Base-by-base conservation (phyloP, 1,139 yeast species). In the Hanseniaspora uvarum region DNA sequence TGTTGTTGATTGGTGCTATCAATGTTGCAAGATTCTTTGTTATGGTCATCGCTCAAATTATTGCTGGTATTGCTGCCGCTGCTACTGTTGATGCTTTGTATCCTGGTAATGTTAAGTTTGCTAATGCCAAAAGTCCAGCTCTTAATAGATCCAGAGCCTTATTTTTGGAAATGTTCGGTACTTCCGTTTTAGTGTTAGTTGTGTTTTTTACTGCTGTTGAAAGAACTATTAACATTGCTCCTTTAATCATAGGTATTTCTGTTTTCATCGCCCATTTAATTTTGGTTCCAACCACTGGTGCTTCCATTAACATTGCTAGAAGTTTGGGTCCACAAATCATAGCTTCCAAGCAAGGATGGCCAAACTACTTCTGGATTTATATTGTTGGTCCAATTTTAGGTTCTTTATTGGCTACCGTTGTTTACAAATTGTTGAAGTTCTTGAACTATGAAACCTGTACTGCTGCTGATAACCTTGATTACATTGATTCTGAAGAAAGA, bases 1-100 rank as follows among this genome's bases (percentile, higher is more conserved):
- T 86, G 65, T 76, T 80, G 21, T 71, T 83, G 52, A 83, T 85
- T 28, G 77, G 84, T 59, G 94, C 88, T 54, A 75, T 84, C 58
- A 77, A 86, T 45, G 88, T 92, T 55, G 57, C 82, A 40, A 79
- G 94, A 68, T 92, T 86, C 60, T 68, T 72, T 40, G 67, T 84
- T 55, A 79, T 83, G 80, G 70, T 78, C 69, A 53, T 80, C 55
- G 64, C 89, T 46, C 95, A 87, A 72, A 68, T 86, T 63, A 69
- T 86, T 66, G 95, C 83, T 53, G 95, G 95, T 69, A 83, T 87
- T 81, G 87, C 88, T 62, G 95, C 95, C 57, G 94, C 94, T 57
- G 95, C 87, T 68, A 92, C 88, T 46, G 95, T 89, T 51, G 72
- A 78, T 60, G 95, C 88, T 52, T 78, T 86, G 83, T 83, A 94